A percentile compares a stretch with the other conserved stretches of the same genome.
These are phyloP conservation scores for Aspergillus coremiiformis DNA, from an alignment of 495 filamentous ascomycete genomes.

Conservation along the genomic window DNA sequence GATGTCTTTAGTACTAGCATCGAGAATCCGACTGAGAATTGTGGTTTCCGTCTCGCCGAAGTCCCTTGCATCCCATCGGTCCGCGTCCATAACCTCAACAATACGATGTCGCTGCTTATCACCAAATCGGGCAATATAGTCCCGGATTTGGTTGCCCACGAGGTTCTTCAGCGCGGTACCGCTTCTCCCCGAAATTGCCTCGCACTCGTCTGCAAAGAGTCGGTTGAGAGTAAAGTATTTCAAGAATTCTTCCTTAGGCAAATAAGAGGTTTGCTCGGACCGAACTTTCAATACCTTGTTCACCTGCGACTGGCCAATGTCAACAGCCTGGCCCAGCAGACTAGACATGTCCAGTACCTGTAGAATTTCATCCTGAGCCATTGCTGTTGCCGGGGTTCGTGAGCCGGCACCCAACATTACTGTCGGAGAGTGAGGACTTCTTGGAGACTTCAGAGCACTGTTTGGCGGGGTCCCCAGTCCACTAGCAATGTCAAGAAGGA, in stretches of 20 bases:
- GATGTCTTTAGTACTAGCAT: slow-evolving; percentile 73
- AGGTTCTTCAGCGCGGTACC: slow-evolving; percentile 78
- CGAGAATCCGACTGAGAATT: slow-evolving; percentile 60
- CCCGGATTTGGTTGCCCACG: slow-evolving; percentile 84
- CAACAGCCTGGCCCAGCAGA: slow-evolving; percentile 87
- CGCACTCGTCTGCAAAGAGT: slow-evolving; percentile 93
- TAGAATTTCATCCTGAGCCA: slow-evolving; percentile 71
- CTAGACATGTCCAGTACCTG: slow-evolving; percentile 86
- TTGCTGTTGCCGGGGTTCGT: slow-evolving; percentile 19
- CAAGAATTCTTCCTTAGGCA: slow-evolving; percentile 72
- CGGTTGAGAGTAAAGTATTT: slow-evolving; percentile 91
- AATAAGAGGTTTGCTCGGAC: slow-evolving; percentile 69
- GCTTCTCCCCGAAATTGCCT: slow-evolving; percentile 85
- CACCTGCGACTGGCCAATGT: slow-evolving; percentile 86
- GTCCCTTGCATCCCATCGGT: slow-evolving; percentile 85
- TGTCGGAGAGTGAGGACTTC: slow-evolving; percentile 38
- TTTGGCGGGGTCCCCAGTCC: slow-evolving; percentile 45
- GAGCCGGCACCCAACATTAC: slow-evolving; percentile 2
- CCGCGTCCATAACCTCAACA: slow-evolving; percentile 77
- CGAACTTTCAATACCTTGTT: slow-evolving; percentile 87
- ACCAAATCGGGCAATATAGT: slow-evolving; percentile 71
- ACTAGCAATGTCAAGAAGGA: slow-evolving; percentile 91
- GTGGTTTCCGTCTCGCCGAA: slow-evolving; percentile 61
- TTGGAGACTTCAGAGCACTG: slow-evolving; percentile 36
- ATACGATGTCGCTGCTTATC: slow-evolving; percentile 71